A percentile compares a stretch with the other conserved stretches of the same genome.
These are phyloP conservation scores for Syzygium aromaticum DNA, from an alignment of 345 rosid species.

Conservation along the genomic window DNA sequence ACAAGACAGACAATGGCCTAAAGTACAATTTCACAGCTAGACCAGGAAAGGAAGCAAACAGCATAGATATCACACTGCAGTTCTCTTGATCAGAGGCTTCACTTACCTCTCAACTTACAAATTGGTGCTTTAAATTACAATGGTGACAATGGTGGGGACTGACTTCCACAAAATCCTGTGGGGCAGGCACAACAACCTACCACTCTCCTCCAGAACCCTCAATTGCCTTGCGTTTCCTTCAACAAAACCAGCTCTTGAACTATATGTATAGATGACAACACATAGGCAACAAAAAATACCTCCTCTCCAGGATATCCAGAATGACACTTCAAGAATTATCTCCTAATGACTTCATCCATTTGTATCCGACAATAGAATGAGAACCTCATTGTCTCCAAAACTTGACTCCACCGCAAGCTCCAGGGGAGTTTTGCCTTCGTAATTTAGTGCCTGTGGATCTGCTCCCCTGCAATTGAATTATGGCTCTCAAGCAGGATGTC, in stretches of 20 bases:
- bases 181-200: slow-evolving; percentile 34
- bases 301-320: slow-evolving; percentile 11
- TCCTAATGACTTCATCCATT: slow-evolving; percentile 26
- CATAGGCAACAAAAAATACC: slow-evolving; percentile 10
- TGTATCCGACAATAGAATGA: slow-evolving; percentile 55
- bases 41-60: slow-evolving; percentile 2
- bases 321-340: background rate
- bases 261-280: slow-evolving; percentile 13
- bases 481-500: background rate
- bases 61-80: slow-evolving; percentile 10
- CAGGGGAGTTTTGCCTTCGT: slow-evolving; percentile 59
- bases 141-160: slow-evolving; percentile 3
- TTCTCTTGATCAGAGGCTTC: slow-evolving; percentile 5
- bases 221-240: slow-evolving; percentile 6
- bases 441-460: slow-evolving; percentile 46
- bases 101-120: slow-evolving; percentile 9
- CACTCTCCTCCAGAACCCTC: slow-evolving; percentile 15
- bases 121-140: slow-evolving; percentile 3
- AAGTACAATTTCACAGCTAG: slow-evolving; percentile 6
- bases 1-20: slow-evolving; percentile 3
- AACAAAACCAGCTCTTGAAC: slow-evolving; percentile 9
- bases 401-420: slow-evolving; percentile 53
- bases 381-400: slow-evolving; percentile 51
- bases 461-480: slow-evolving; percentile 65
- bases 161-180: slow-evolving; percentile 17